Percentiles rank a stretch among this genome's conserved stretches.
Evolutionary conservation across 345 rosid genomes (phyloP).

Genomic region (Xanthoceras sorbifolium): DNA sequence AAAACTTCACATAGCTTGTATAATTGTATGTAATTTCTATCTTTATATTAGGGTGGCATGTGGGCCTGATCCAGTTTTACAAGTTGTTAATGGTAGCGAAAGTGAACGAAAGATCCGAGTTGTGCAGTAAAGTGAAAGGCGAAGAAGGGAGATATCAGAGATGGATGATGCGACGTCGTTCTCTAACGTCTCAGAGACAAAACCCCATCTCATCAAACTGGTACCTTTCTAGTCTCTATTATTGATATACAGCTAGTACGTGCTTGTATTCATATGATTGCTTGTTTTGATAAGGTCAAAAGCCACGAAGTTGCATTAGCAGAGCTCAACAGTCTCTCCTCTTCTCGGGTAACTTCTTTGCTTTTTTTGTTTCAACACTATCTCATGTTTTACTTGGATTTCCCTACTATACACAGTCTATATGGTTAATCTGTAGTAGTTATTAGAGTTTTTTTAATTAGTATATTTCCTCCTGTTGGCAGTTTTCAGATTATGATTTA

Average conservation of each 20-base stretch:
- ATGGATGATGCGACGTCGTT: conserved; percentile 21
- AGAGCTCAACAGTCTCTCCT: conserved; percentile 41
- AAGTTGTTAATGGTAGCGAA: conserved; percentile 37
- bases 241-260: neutral
- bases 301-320: conserved; percentile 53
- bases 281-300: conserved; percentile 31
- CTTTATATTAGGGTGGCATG: no score
- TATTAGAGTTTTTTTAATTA: no score
- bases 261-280: neutral
- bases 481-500: no score
- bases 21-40: no score
- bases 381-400: no score
- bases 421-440: no score
- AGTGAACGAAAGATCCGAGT: neutral
- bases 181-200: conserved; percentile 2
- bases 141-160: neutral
- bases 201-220: conserved; percentile 27
- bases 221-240: conserved; percentile 1
- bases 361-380: neutral
- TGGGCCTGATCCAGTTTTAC: neutral
- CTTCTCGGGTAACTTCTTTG: conserved; percentile 37
- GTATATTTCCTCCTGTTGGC: no score
- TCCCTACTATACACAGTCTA: no score
- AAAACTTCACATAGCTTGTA: no score
- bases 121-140: neutral